phyloP scores from a whole-genome alignment of 495 filamentous ascomycete species.

The Penicillium bialowiezense region DNA sequence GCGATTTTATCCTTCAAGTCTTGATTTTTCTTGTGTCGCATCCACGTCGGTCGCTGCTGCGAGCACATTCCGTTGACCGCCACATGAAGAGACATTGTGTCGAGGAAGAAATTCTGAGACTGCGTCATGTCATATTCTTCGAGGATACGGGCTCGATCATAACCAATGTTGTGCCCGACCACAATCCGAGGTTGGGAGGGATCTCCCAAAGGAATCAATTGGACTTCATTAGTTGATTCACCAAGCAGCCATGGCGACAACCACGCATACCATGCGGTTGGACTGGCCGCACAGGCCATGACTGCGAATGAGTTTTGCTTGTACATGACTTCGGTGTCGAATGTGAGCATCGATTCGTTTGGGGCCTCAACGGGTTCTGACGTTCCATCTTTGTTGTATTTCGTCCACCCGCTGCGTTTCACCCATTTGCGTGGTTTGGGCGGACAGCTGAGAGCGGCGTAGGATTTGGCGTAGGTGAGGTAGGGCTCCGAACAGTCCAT shows the following conservation, averaged over 20 bases:
- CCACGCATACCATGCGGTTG: slow-evolving; percentile 94
- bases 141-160: slow-evolving; percentile 80
- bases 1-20: slow-evolving; percentile 81
- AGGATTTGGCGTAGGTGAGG: slow-evolving; percentile 67
- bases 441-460: slow-evolving; percentile 63
- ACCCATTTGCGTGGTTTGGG: slow-evolving; percentile 78
- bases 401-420: slow-evolving; percentile 87
- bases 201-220: slow-evolving; percentile 85
- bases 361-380: slow-evolving; percentile 71
- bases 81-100: slow-evolving; percentile 98
- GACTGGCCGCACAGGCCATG: slow-evolving; percentile 91
- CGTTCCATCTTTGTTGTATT: slow-evolving; percentile 73
- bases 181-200: slow-evolving; percentile 66
- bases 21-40: slow-evolving; percentile 87
- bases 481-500: slow-evolving; percentile 89
- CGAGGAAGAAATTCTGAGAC: slow-evolving; percentile 81
- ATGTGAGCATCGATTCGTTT: slow-evolving; percentile 76
- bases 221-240: slow-evolving; percentile 70
- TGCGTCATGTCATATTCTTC: slow-evolving; percentile 89
- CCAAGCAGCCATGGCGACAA: slow-evolving; percentile 91
- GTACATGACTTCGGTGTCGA: slow-evolving; percentile 97
- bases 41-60: slow-evolving; percentile 91
- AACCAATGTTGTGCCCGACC: slow-evolving; percentile 94
- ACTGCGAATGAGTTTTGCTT: slow-evolving; percentile 87
- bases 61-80: slow-evolving; percentile 99